Base-by-base conservation (phyloP, 257 asterid genomes). In the Solanum sejunctum region DNA sequence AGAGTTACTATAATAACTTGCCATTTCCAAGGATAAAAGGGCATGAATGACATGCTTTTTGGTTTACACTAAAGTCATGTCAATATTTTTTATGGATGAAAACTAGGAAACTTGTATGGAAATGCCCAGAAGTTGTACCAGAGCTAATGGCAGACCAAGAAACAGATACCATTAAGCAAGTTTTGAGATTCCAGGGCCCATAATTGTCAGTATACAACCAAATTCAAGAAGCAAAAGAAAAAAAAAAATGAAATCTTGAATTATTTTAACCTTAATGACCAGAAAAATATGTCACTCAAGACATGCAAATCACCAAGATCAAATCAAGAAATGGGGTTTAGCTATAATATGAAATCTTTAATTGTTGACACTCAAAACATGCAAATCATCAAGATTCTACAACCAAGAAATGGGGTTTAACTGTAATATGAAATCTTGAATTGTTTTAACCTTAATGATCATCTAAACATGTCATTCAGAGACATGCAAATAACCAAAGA, bases 1-100 rank as follows among this genome's bases (percentile, higher is more conserved):
- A 82, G 72, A 84, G 57, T 11, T 81, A 69, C 71, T 41, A 3
- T 11, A 85, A 85, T 11, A 85, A 85, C 81, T 86, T 85, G 89
- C 95, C 98, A 95, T 95, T 83, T 90, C 21, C 58, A 71, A 83
- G 80, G n/a, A 45, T 83, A 45, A 36, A 83, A 63, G 63, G 41
- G 60, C 43, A 64, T 32, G 13, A 61, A 64, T n/a, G 63, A 54
- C 57, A 70, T 28, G 61, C 61, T 51, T n/a, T 82, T 43, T 41
- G 43, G 32, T 45, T 61, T 45, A 16, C 51, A 39, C 77, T 82
- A 4, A 64, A 54, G 45, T 49, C 85, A 83, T 83, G 85, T 83
- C 52, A 83, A n/a, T 58, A 58, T 36, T 32, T 69, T 73, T 12
- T 73, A 45, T 21, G 81, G 60, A 75, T 49, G 12, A 21, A 70